Evolutionary conservation across 2,329 filamentous ascomycete genomes (phyloP).

Genomic region (Apiospora kogelbergensis): DNA sequence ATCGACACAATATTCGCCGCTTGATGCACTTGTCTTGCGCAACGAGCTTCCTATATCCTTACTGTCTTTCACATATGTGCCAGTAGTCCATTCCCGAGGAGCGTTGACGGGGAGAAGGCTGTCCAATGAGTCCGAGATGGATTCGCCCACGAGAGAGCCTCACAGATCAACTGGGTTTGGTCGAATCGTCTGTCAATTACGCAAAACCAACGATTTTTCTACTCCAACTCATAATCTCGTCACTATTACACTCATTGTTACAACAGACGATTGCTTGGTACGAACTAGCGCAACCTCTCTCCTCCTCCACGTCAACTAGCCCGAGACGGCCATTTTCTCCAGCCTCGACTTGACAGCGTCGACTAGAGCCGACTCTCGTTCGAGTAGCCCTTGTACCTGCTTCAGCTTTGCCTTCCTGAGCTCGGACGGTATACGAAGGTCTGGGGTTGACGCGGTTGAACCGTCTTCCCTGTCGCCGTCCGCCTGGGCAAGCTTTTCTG

Average conservation of each 20-base stretch:
- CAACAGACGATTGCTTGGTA: neutral
- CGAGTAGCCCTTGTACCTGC: conserved; percentile 63
- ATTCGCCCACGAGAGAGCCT: neutral
- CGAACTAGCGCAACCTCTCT: neutral
- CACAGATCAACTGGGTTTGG: neutral
- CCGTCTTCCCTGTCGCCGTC: conserved; percentile 28
- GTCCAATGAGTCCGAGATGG: neutral
- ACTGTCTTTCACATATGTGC: neutral
- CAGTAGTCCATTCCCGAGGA: neutral
- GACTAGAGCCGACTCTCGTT: conserved; percentile 66
- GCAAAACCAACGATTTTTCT: neutral
- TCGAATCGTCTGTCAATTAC: neutral
- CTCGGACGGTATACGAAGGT: conserved; percentile 57
- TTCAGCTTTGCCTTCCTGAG: conserved; percentile 63
- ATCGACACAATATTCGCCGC: neutral
- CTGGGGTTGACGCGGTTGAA: conserved; percentile 34
- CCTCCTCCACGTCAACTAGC: conserved; percentile 18
- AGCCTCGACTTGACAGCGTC: conserved; percentile 65
- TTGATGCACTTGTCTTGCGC: neutral
- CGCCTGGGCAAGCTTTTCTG: conserved; percentile 39
- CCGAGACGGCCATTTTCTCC: conserved; percentile 49
- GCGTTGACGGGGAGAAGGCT: neutral
- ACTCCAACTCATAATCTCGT: conserved; percentile 8
- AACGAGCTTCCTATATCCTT: neutral
- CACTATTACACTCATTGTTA: conserved; percentile 5